Base-by-base conservation (phyloP, 768 basidiomycete species). In the Termitomyces sp. region DNA sequence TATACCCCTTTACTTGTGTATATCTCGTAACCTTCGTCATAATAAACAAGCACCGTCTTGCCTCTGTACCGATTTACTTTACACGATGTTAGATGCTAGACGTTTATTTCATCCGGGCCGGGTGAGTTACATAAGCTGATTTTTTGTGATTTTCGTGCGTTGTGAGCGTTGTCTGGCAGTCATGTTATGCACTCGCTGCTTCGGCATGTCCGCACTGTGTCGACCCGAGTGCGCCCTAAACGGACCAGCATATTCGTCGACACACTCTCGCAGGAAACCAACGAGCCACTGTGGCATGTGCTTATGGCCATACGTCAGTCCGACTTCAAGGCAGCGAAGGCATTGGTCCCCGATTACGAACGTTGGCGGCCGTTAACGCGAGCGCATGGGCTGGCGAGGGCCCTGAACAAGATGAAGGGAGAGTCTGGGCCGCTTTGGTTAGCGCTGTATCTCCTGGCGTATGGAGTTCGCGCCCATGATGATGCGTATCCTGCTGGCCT, bases 391-490 rank as follows among this genome's bases (percentile, higher is more conserved):
- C 53, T 44, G 16, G 49, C 14, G 10, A 40, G 11, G 19, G 29
- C 32, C 34, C 41, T 35, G 34, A 9, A 53, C 3, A 19, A 38
- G 21, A 53, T 58, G 45, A 21, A 47, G 5, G 57, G 43, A 35
- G 45, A 53, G 4, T 1, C n/a, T 32, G 53, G 73, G 12, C 86
- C 87, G 0, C 60, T 75, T 0, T 89, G 85, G 85, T 69, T 85
- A n/a, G 65, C 80, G 11, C 68, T 88, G 31, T 75, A 77, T 44
- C 71, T 87, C 41, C 68, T 79, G 16, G 69, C 66, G 4, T 76
- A 75, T 68, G 80, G 77, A 65, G 72, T 84, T 11, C 70, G 65
- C n/a, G 77, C 79, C 0, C 66, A 75, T 1, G 55, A 55, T 16
- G 77, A 87, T 23, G 84, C 82, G 0, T 67, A 70, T 19, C 73